Conservation (phyloP, 305 asterid species). For the Fraxinus ornus region DNA sequence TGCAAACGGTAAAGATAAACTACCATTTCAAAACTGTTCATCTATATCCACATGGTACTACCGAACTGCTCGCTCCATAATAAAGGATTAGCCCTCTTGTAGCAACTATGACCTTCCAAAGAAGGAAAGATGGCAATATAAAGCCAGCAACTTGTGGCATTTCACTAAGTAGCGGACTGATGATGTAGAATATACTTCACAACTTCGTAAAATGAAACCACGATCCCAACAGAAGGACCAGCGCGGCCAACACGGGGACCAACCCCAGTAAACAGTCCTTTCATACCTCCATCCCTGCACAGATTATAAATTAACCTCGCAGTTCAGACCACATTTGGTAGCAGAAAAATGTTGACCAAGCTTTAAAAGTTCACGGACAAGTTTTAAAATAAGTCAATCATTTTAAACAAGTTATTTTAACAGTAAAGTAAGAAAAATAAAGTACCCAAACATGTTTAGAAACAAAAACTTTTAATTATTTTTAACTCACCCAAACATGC, state of each 20-base stretch:
- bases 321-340: not conserved
- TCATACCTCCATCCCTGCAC: slow-evolving; percentile 81
- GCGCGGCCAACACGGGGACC: slow-evolving; percentile 97
- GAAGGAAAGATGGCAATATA: not conserved
- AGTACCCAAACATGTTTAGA: not conserved
- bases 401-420: no score
- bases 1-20: slow-evolving; percentile 8
- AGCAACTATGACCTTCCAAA: slow-evolving; percentile 19
- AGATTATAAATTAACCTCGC: slow-evolving; percentile 17
- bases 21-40: slow-evolving; percentile 34
- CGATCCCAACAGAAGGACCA: slow-evolving; percentile 95
- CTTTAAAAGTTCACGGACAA: not conserved
- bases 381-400: not conserved
- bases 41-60: slow-evolving; percentile 25
- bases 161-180: slow-evolving; percentile 39
- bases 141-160: not conserved
- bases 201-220: slow-evolving; percentile 88
- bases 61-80: slow-evolving; percentile 20
- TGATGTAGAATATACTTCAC: slow-evolving; percentile 63
- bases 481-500: not conserved
- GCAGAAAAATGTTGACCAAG: not conserved
- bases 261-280: slow-evolving; percentile 83
- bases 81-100: slow-evolving; percentile 24
- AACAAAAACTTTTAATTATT: not conserved
- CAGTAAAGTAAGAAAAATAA: not conserved